Evolutionary conservation across 352 stramenopile genomes (phyloP).

Genomic region (Pythium dissimile): DNA sequence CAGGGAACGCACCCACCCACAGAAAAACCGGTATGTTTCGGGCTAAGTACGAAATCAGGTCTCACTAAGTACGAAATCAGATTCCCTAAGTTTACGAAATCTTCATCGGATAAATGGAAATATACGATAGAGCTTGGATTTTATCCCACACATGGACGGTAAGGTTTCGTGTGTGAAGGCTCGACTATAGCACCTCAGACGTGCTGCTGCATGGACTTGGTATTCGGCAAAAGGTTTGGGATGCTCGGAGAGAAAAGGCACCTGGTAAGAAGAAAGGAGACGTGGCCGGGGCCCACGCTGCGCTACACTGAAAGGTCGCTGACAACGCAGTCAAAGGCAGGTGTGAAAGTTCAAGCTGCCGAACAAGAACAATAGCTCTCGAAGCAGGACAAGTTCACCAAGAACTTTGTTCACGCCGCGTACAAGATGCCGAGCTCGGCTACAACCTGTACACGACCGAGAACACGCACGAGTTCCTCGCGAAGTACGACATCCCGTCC

Average conservation of each 20-base stretch:
- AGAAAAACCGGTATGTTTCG: neutral
- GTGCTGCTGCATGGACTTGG: too few species aligned
- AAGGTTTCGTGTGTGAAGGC: too few species aligned
- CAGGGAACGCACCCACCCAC: neutral
- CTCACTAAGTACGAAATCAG: conserved; percentile 11
- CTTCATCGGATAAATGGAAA: neutral
- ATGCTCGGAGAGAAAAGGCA: too few species aligned
- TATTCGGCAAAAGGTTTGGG: too few species aligned
- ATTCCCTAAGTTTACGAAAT: neutral
- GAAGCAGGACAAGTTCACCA: conserved; percentile 93
- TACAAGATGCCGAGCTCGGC: conserved; percentile 94
- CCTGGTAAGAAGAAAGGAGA: too few species aligned
- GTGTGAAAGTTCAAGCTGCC: conserved; percentile 94
- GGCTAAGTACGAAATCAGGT: conserved; percentile 16
- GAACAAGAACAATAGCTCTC: conserved; percentile 95
- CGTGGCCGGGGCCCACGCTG: too few species aligned
- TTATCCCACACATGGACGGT: too few species aligned
- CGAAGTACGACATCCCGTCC: conserved; percentile 86
- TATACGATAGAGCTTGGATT: too few species aligned
- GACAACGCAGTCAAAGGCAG: too few species aligned
- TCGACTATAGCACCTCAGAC: too few species aligned
- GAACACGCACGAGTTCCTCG: conserved; percentile 88
- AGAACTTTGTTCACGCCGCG: conserved; percentile 94
- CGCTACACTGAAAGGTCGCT: too few species aligned
- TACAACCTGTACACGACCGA: conserved; percentile 95